Percentiles rank a stretch among this genome's conserved stretches.
Conservation (phyloP, 345 rosid species). For the Lumnitzera littorea region DNA sequence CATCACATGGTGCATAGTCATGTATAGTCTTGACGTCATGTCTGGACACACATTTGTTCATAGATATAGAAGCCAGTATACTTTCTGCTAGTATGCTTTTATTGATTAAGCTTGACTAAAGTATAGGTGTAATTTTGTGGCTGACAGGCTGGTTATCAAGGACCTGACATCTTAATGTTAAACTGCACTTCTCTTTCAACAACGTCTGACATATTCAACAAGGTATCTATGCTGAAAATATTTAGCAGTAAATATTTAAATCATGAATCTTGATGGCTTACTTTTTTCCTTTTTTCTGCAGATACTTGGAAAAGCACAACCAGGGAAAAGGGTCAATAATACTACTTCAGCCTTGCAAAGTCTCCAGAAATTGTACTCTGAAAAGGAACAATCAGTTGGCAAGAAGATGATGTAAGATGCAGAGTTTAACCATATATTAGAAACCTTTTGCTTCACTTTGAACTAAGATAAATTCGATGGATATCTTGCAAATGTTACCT, state of each 20-base stretch:
- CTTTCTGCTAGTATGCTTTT: not conserved
- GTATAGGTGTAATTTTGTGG: not conserved
- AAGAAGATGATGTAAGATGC: conserved; percentile 66
- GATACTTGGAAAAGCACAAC: conserved; percentile 43
- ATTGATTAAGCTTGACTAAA: conserved; percentile 1
- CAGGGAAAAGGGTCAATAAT: conserved; percentile 26
- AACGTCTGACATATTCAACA: conserved; percentile 64
- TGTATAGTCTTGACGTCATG: not conserved
- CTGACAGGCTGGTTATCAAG: conserved; percentile 40
- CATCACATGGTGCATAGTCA: not conserved
- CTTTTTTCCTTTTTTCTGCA: conserved; percentile 20
- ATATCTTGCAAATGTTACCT: not conserved
- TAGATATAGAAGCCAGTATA: no score
- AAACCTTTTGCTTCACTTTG: not conserved
- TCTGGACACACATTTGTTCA: not conserved
- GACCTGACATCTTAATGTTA: conserved; percentile 49
- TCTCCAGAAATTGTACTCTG: conserved; percentile 59
- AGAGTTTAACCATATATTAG: not conserved
- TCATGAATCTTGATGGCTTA: conserved; percentile 9
- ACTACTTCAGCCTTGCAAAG: conserved; percentile 46
- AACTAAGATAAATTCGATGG: not conserved
- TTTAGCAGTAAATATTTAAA: not conserved
- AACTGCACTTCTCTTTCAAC: conserved; percentile 69
- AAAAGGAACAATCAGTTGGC: conserved; percentile 29
- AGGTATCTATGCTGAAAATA: conserved; percentile 31